Base-by-base conservation (phyloP, 257 asterid species). In the Plantago ovata region DNA sequence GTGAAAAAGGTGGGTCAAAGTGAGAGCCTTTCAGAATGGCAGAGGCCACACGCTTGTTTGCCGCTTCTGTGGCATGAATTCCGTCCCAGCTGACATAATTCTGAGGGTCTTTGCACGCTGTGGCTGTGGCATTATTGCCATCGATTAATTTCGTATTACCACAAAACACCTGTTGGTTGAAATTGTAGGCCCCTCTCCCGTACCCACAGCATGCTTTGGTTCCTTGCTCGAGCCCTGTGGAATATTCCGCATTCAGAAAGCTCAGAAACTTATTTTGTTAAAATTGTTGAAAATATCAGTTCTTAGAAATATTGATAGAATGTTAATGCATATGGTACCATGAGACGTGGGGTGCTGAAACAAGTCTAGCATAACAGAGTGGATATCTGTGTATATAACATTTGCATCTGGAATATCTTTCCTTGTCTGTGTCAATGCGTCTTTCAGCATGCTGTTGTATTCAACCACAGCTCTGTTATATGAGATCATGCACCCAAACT, bases 51-150 rank as follows among this genome's bases (percentile, higher is more conserved):
- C 75, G 58, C 77, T 77, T 81, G 77, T 89, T 89, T 48, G 96
- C 95, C 56, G 90, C 89, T 69, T 87, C 96, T 4, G 95, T 80
- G 15, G 89, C 84, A 74, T 84, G 95, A 56, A 79, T 69, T 42
- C 95, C 96, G 67, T 87, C 90, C 87, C 89, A 87, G 52, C 89
- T 84, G 1, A 84, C 95, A 45, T 82, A 82, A 10, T 69, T 73
- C 63, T 82, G 45, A 16, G 96, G 96, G 55, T 84, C 96, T 10
- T 41, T 7, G 22, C 95, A 87, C 1, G 89, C 86, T 10, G 13
- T 52, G 33, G 95, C 93, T 0, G 70, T 79, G 44, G 65, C 45
- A 9, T 13, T 77, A 3, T 45, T 48, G 10, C 92, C 84, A 3
- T 84, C 60, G 38, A 87, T 69, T 56, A 68, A 38, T 56, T 71